A percentile compares a stretch with the other conserved stretches of the same genome.
These are phyloP conservation scores for Cylindrotheca closterium DNA, from an alignment of 108 stramenopile genomes.

Conservation along the genomic window DNA sequence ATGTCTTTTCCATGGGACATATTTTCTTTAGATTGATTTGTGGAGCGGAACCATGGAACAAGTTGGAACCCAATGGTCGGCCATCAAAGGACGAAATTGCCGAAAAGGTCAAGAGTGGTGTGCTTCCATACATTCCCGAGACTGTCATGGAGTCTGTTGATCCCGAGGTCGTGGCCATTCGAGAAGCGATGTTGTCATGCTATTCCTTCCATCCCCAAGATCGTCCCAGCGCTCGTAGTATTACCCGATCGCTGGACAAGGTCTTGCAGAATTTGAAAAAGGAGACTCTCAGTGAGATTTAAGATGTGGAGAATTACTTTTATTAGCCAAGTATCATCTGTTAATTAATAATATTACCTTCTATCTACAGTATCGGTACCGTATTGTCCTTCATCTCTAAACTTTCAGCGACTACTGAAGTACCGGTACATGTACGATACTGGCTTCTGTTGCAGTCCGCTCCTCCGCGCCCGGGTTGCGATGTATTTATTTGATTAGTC, in stretches of 20 bases:
- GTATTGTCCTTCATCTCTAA: background rate
- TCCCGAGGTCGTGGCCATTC: slow-evolving; percentile 61
- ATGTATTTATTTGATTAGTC: too few relatives aligned
- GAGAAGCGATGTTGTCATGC: slow-evolving; percentile 64
- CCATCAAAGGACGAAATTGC: slow-evolving; percentile 51
- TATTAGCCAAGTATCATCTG: background rate
- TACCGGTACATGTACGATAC: too few relatives aligned
- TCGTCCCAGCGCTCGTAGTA: slow-evolving; percentile 51
- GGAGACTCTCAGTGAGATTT: background rate
- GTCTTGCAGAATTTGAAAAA: slow-evolving; percentile 21
- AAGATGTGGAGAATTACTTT: too few relatives aligned
- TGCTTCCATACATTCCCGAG: slow-evolving; percentile 53
- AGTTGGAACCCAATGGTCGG: slow-evolving; percentile 56
- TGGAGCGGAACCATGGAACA: slow-evolving; percentile 74
- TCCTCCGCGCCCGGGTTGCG: too few relatives aligned
- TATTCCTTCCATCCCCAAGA: slow-evolving; percentile 54
- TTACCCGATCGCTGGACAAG: slow-evolving; percentile 51
- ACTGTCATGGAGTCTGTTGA: slow-evolving; percentile 40
- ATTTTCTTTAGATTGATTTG: slow-evolving; percentile 77
- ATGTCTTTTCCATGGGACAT: slow-evolving; percentile 79
- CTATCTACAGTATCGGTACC: background rate
- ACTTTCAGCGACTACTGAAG: background rate
- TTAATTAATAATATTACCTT: background rate
- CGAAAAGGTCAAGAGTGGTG: slow-evolving; percentile 48
- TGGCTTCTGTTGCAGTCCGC: too few relatives aligned